Percentiles rank a stretch among this genome's conserved stretches.
These are phyloP conservation scores for Chaetothyriales sp. DNA, from an alignment of 2,329 filamentous ascomycete genomes.

Conservation along the genomic window DNA sequence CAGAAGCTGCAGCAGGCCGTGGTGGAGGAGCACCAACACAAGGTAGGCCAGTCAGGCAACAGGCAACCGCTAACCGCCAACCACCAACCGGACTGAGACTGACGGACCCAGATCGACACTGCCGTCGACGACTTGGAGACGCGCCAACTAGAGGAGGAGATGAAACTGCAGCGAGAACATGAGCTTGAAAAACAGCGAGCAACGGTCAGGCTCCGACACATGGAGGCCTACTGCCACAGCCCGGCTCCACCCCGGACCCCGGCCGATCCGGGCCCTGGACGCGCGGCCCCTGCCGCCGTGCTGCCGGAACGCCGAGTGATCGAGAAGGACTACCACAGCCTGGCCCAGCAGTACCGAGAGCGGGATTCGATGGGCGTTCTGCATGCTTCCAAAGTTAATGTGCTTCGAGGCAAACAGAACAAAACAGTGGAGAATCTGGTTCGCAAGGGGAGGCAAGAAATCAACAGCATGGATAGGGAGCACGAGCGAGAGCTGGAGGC, in stretches of 20 bases:
- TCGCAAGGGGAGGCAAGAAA: conserved; percentile 27
- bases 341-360: conserved; percentile 32
- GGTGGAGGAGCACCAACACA: conserved; percentile 26
- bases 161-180: conserved; percentile 32
- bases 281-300: conserved; percentile 10
- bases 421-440: conserved; percentile 27
- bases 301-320: conserved; percentile 25
- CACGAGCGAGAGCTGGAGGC: conserved; percentile 23
- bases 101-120: conserved; percentile 23
- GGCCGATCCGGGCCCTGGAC: conserved; percentile 13
- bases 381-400: conserved; percentile 33
- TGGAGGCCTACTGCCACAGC: conserved; percentile 34
- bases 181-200: conserved; percentile 30
- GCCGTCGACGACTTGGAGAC: conserved; percentile 28
- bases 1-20: conserved; percentile 20
- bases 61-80: too few relatives aligned
- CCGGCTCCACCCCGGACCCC: conserved; percentile 25
- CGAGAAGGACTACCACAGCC: conserved; percentile 29
- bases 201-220: conserved; percentile 32
- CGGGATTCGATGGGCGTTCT: conserved; percentile 31
- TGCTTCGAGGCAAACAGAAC: conserved; percentile 34
- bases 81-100: neutral
- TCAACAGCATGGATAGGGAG: conserved; percentile 23
- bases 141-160: conserved; percentile 31
- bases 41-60: conserved; percentile 20